Conservation (phyloP, 805 yeast genomes). For the Ogataea sp. region DNA sequence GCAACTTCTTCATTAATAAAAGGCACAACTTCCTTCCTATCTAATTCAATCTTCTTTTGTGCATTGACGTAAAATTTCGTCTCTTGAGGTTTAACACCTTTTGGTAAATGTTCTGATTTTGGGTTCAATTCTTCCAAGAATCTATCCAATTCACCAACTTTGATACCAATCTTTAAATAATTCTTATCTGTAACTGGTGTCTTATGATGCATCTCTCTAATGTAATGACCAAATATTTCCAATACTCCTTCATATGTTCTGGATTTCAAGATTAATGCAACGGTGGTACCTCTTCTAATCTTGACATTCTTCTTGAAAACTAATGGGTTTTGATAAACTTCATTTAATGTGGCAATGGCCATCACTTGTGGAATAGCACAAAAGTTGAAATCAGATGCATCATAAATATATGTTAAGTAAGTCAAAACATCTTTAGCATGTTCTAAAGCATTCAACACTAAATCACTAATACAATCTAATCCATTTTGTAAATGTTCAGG, state of each 20-base stretch:
- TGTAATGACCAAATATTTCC: slow-evolving; percentile 65
- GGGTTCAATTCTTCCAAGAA: slow-evolving; percentile 76
- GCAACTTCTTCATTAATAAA: neutral
- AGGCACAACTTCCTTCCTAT: slow-evolving; percentile 8
- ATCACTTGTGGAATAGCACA: slow-evolving; percentile 98
- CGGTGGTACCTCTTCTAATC: slow-evolving; percentile 85
- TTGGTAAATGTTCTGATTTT: slow-evolving; percentile 41
- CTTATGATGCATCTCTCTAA: slow-evolving; percentile 70
- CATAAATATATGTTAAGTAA: slow-evolving; percentile 69
- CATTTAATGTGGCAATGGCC: slow-evolving; percentile 93
- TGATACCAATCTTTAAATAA: slow-evolving; percentile 74
- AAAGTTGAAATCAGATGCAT: slow-evolving; percentile 78
- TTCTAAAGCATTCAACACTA: slow-evolving; percentile 68
- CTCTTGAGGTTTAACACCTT: slow-evolving; percentile 36
- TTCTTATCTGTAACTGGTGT: slow-evolving; percentile 79
- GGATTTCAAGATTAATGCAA: slow-evolving; percentile 62
- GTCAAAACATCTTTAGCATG: slow-evolving; percentile 73
- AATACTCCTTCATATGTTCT: slow-evolving; percentile 71
- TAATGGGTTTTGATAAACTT: slow-evolving; percentile 71
- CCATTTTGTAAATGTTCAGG: slow-evolving; percentile 46
- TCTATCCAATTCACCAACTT: slow-evolving; percentile 85
- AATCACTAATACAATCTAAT: slow-evolving; percentile 68
- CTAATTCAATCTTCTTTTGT: slow-evolving; percentile 31
- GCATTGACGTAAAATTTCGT: slow-evolving; percentile 44
- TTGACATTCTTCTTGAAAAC: slow-evolving; percentile 71